Conservation (phyloP, 2,329 filamentous ascomycete species). For the Botryotinia globosa region DNA sequence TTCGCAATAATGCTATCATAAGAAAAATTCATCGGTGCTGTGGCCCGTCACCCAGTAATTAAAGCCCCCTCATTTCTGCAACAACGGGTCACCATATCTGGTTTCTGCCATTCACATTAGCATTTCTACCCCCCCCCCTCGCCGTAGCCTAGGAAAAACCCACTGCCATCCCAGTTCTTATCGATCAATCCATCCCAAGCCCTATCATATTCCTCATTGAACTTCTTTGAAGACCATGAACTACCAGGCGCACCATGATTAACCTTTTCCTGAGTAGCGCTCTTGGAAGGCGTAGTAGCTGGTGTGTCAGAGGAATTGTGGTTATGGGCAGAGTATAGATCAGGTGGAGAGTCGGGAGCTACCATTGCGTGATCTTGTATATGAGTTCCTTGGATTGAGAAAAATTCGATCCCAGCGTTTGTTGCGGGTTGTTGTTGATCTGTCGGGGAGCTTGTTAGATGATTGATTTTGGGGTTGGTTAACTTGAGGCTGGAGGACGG, state of each 20-base stretch:
- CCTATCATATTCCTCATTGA: conserved; percentile 52
- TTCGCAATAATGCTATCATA: not conserved
- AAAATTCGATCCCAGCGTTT: not conserved
- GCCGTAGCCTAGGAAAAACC: conserved; percentile 24
- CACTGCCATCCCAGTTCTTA: conserved; percentile 49
- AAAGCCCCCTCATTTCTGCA: not conserved
- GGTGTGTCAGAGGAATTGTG: not conserved
- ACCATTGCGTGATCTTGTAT: conserved; percentile 31
- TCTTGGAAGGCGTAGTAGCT: conserved; percentile 17
- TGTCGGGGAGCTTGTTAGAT: conserved; percentile 1
- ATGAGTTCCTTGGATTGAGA: not conserved
- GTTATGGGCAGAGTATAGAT: conserved; percentile 11
- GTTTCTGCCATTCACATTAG: conserved; percentile 14
- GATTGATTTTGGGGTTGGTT: not conserved
- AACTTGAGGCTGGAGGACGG: not conserved
- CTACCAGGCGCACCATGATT: conserved; percentile 45
- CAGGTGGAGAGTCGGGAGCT: conserved; percentile 33
- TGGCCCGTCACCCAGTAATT: not conserved
- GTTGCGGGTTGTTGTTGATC: not conserved
- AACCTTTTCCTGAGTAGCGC: conserved; percentile 23
- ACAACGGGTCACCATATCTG: conserved; percentile 17
- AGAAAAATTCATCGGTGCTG: not conserved
- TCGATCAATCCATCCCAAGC: conserved; percentile 51
- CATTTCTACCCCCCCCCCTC: not conserved
- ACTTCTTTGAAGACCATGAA: conserved; percentile 55